Evolutionary conservation across 108 stramenopile species (phyloP), one percentile per base, ranked within the genome.

Genomic region (Pseudonitzschia pungens): DNA sequence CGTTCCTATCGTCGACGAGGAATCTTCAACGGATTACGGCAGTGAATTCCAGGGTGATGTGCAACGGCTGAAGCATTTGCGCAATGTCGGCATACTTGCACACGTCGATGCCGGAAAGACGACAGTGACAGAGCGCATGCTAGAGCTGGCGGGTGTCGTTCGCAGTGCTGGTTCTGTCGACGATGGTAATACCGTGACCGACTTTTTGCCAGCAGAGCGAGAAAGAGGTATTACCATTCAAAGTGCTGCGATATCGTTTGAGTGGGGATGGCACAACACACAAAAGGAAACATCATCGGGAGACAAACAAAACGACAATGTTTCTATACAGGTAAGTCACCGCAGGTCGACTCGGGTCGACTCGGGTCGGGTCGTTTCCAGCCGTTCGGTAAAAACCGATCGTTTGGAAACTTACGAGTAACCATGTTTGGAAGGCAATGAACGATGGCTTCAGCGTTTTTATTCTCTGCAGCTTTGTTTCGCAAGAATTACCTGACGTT

Each of bases 21-120:
- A 55, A 24, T 8, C 24, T 11, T 20, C 22, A 55, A 26, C 9
- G 24, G 54, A 5, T 55, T 48, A 48, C 18, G 26, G 54, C 9
- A 22, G 2, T n/a, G 29, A 62, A 33, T 16, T 62, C 14, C n/a
- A 62, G 0, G 54, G 2, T 20, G 29, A 62, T 4, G 29, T 62
- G 29, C n/a, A 62, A 62, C 66, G 66, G 18, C 86, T 93, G 2
- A 73, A 68, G 26, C 84, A 81, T 65, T 54, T 96, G 4, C 92
- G 92, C 51, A 92, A 91, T 75, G 88, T 98, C 11, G 99, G 98
- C 6, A 89, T 99, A 68, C 87, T 99, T 31, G 99, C 99, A 0
- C 99, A 99, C 79, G 97, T 99, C 58, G 99, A 99, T 80, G 98
- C 99, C 2, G 99, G 99, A 28, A 99, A 99, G 76, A 99, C 99